Evolutionary conservation across 1,284 basidiomycete species (phyloP).

Genomic region (Moniliophthora roreri): DNA sequence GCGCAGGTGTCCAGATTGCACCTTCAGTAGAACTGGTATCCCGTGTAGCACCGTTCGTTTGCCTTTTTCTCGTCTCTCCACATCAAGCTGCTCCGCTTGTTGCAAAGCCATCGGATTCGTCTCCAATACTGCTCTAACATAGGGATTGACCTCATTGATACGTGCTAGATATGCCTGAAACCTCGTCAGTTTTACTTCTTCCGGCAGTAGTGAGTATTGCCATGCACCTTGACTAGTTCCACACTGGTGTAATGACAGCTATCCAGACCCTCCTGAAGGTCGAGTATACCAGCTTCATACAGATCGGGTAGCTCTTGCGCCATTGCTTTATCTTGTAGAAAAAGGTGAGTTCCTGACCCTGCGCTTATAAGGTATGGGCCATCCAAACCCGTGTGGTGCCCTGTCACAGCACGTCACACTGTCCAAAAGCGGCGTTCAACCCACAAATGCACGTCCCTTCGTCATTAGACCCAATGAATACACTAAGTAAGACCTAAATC

Average conservation of each 20-base stretch:
- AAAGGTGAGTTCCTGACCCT: too few species aligned
- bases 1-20: constrained; percentile 15
- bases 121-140: constrained; percentile 65
- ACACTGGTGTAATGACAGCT: constrained; percentile 58
- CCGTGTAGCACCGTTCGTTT: constrained; percentile 60
- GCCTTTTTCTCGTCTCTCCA: constrained; percentile 47
- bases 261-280: constrained; percentile 54
- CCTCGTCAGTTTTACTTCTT: not conserved
- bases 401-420: too few species aligned
- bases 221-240: constrained; percentile 57
- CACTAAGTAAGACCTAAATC: too few species aligned
- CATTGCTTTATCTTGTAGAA: too few species aligned
- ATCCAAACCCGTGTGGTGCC: too few species aligned
- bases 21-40: constrained; percentile 66
- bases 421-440: too few species aligned
- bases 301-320: constrained; percentile 45
- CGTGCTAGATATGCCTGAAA: constrained; percentile 64
- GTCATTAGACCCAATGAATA: too few species aligned
- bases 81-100: constrained; percentile 53
- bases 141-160: constrained; percentile 68
- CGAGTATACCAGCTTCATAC: constrained; percentile 59
- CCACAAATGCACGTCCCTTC: too few species aligned
- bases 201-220: not conserved
- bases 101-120: constrained; percentile 58
- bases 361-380: too few species aligned